Percentiles rank a stretch among this genome's conserved stretches.
Conservation (phyloP, 2,329 filamentous ascomycete genomes). For the Epichloe aotearoae region DNA sequence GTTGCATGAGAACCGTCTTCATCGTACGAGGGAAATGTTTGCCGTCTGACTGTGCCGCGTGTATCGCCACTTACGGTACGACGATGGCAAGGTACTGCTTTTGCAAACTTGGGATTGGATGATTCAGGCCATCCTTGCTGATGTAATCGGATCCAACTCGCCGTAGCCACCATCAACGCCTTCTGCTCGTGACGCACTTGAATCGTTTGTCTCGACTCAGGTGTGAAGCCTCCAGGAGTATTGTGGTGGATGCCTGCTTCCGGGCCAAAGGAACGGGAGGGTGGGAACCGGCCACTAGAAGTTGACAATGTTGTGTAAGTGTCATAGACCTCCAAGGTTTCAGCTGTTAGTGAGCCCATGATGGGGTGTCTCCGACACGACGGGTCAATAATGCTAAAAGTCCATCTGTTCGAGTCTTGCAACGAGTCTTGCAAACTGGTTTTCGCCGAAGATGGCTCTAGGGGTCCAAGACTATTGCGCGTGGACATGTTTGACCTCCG, state of each 20-base stretch:
- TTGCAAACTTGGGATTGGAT: constrained; percentile 17
- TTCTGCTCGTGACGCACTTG: constrained; percentile 21
- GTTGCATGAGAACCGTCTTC: constrained; percentile 2
- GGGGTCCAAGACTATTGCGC: constrained; percentile 8
- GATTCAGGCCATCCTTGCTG: constrained; percentile 23
- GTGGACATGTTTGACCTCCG: constrained; percentile 24
- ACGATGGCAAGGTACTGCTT: constrained; percentile 11
- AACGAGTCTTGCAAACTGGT: constrained; percentile 13
- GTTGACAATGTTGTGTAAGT: constrained; percentile 46
- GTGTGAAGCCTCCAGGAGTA: constrained; percentile 9
- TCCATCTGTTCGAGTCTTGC: constrained; percentile 47
- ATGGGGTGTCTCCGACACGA: constrained; percentile 59
- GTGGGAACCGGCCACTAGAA: constrained; percentile 34
- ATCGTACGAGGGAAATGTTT: constrained; percentile 7
- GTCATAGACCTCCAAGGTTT: constrained; percentile 55
- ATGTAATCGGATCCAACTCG: constrained; percentile 24
- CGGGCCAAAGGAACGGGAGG: constrained; percentile 23
- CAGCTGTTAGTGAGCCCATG: constrained; percentile 52
- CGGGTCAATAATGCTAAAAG: constrained; percentile 64
- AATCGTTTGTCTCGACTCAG: constrained; percentile 18
- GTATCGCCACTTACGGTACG: constrained; percentile 9
- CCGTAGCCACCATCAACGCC: constrained; percentile 24
- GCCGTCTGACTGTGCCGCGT: constrained; percentile 3
- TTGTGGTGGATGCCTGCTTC: constrained; percentile 11
- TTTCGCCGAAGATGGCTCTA: constrained; percentile 9